phyloP scores from a whole-genome alignment of 2,329 filamentous ascomycete genomes.

The Atkinsonella texensis region DNA sequence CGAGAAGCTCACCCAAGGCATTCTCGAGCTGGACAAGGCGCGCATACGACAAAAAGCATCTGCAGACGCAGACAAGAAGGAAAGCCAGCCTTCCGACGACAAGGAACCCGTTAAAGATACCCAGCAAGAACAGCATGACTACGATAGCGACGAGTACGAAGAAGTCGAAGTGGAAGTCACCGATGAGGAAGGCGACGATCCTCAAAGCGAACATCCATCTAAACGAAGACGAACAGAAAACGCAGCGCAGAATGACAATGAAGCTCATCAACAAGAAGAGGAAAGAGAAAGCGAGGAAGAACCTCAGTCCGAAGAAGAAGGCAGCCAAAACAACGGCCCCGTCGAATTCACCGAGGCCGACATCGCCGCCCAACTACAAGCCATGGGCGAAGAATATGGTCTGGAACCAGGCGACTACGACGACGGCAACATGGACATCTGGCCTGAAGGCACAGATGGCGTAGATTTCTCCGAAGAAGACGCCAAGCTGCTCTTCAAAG shows the following conservation, averaged over 20 bases:
- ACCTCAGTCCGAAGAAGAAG: slow-evolving; percentile 10
- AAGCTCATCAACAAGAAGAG: slow-evolving; percentile 11
- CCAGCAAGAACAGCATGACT: slow-evolving; percentile 19
- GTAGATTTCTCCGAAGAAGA: slow-evolving; percentile 63
- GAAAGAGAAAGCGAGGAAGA: slow-evolving; percentile 26
- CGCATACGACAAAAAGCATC: slow-evolving; percentile 48
- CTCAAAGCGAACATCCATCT: slow-evolving; percentile 32
- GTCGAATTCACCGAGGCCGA: slow-evolving; percentile 90
- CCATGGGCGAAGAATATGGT: slow-evolving; percentile 79
- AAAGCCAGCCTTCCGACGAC: background rate
- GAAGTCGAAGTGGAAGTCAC: slow-evolving; percentile 52
- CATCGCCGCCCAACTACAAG: slow-evolving; percentile 80
- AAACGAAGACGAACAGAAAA: slow-evolving; percentile 49
- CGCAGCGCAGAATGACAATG: slow-evolving; percentile 39
- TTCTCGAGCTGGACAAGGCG: slow-evolving; percentile 60
- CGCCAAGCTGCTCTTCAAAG: slow-evolving; percentile 65
- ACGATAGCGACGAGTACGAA: slow-evolving; percentile 62
- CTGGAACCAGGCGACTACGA: slow-evolving; percentile 68
- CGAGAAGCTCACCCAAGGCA: slow-evolving; percentile 69
- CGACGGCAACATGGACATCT: slow-evolving; percentile 46
- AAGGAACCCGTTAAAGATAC: slow-evolving; percentile 12
- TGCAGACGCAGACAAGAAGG: slow-evolving; percentile 10
- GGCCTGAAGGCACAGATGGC: slow-evolving; percentile 62
- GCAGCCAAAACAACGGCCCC: slow-evolving; percentile 26
- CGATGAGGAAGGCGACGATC: slow-evolving; percentile 37